A percentile compares a stretch with the other conserved stretches of the same genome.
Conservation (phyloP, 2,329 filamentous ascomycete genomes). For the Bipolaris gigantea region DNA sequence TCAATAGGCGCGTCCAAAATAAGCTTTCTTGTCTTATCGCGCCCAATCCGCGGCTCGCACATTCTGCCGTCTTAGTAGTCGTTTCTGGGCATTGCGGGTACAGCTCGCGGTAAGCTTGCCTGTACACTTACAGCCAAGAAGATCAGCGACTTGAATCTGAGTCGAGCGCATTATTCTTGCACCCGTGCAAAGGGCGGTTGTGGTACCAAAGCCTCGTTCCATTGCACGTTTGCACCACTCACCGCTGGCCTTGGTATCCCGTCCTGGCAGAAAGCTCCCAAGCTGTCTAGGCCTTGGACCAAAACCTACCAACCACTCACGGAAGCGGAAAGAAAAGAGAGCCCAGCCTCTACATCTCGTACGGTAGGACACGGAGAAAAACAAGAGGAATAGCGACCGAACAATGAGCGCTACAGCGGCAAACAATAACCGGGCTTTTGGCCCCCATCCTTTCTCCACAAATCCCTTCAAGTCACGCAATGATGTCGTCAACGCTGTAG, state of each 20-base stretch:
- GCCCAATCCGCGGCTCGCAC: conserved; percentile 4
- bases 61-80: conserved; percentile 18
- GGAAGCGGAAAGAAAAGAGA: not conserved
- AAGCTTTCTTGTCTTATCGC: conserved; percentile 9
- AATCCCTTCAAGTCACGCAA: conserved; percentile 47
- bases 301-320: not conserved
- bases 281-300: not conserved
- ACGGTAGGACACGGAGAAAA: not conserved
- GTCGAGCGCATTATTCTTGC: not conserved
- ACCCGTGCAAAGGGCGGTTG: not conserved
- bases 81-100: conserved; percentile 13
- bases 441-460: conserved; percentile 47
- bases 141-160: not conserved
- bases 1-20: not conserved
- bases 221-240: not conserved
- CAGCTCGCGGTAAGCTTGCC: not conserved
- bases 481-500: conserved; percentile 49
- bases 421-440: conserved; percentile 47
- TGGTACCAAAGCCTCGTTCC: not conserved
- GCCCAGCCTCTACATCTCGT: not conserved
- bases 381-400: conserved; percentile 6
- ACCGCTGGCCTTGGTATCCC: not conserved
- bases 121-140: not conserved
- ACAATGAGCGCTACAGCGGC: conserved; percentile 37
- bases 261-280: not conserved